Conservation (phyloP, 805 yeast genomes). For the Metschnikowia santaceciliae region DNA sequence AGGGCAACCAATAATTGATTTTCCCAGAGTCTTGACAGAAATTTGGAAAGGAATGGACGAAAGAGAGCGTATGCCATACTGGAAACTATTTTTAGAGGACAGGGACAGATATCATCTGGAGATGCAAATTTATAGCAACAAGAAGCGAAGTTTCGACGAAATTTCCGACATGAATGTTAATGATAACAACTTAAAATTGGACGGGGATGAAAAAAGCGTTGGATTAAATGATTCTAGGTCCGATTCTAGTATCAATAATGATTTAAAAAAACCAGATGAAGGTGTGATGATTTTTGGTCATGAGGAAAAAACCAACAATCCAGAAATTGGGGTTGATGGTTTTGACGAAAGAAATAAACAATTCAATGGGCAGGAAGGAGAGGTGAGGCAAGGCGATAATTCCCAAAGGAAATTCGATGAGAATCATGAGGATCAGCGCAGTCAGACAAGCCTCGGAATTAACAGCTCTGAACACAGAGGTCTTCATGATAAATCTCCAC, state of each 20-base stretch:
- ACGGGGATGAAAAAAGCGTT: not conserved
- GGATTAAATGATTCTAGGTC: not conserved
- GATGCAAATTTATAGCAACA: constrained; percentile 49
- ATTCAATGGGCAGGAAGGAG: not conserved
- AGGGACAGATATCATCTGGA: constrained; percentile 70
- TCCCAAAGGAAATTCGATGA: not conserved
- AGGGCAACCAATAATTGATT: constrained; percentile 48
- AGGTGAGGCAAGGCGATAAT: not conserved
- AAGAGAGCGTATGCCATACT: constrained; percentile 68
- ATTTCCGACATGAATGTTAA: not conserved
- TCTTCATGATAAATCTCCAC: not conserved
- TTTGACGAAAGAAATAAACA: not conserved
- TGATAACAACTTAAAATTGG: not conserved
- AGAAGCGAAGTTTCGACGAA: constrained; percentile 8
- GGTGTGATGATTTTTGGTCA: not conserved
- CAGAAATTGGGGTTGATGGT: not conserved
- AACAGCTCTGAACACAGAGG: not conserved
- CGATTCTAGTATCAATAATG: not conserved
- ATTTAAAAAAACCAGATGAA: not conserved
- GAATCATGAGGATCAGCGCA: not conserved
- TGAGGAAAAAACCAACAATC: not conserved
- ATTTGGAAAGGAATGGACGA: constrained; percentile 76
- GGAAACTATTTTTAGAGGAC: constrained; percentile 73
- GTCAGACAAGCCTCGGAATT: not conserved
- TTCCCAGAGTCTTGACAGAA: constrained; percentile 76